Percentiles rank a stretch among this genome's conserved stretches.
phyloP scores from a whole-genome alignment of 768 basidiomycete species.

The Rubroboletus satanas region DNA sequence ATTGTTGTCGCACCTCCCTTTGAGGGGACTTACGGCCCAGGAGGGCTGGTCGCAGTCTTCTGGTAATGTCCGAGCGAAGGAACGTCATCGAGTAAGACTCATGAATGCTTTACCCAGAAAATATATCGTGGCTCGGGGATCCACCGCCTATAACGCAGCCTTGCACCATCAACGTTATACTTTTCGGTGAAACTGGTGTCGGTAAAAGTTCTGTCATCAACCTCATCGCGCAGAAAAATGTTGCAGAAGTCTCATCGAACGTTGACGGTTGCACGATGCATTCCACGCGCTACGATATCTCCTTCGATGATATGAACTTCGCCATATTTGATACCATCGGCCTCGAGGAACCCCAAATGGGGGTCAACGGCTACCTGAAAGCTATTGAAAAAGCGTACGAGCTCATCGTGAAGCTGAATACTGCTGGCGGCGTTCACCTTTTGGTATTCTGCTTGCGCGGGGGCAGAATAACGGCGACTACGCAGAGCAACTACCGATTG shows the following conservation, averaged over 20 bases:
- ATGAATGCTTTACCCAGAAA: constrained; percentile 2
- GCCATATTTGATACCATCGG: constrained; percentile 35
- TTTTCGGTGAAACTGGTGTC: constrained; percentile 42
- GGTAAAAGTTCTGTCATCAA: constrained; percentile 33
- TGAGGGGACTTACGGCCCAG: not conserved
- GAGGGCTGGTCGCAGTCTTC: not conserved
- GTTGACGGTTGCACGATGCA: constrained; percentile 37
- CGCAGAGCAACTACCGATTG: constrained; percentile 37
- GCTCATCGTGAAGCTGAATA: constrained; percentile 32
- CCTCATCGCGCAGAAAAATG: constrained; percentile 22
- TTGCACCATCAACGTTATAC: constrained; percentile 32
- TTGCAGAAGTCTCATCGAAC: constrained; percentile 27
- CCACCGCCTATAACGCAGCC: not conserved
- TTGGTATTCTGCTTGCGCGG: constrained; percentile 41
- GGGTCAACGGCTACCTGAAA: constrained; percentile 24
- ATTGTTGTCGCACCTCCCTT: no score
- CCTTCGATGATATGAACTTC: constrained; percentile 20
- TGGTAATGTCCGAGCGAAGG: constrained; percentile 7
- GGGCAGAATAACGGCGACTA: constrained; percentile 34
- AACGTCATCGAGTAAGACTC: constrained; percentile 1
- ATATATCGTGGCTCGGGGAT: not conserved
- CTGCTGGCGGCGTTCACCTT: constrained; percentile 37
- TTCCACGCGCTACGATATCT: constrained; percentile 24
- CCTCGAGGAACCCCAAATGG: constrained; percentile 31
- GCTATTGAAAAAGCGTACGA: constrained; percentile 29